Percentiles rank a stretch among this genome's conserved stretches.
Evolutionary conservation across 495 filamentous ascomycete species (phyloP).

Genomic region (Glonium stellatum): DNA sequence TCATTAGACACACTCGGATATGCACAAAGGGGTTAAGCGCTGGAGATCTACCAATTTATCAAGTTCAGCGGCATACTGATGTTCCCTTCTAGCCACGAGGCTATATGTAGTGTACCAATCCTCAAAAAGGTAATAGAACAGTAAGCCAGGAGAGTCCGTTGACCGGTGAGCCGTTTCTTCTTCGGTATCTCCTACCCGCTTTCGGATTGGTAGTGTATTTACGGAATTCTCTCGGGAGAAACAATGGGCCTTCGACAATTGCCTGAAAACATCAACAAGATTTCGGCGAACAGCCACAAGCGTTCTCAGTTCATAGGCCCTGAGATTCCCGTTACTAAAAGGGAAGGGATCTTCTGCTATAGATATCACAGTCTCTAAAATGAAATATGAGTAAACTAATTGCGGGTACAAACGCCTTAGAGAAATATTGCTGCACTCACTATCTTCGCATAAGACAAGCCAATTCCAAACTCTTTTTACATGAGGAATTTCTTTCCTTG

Average conservation of each 20-base stretch:
- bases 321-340: constrained; percentile 27
- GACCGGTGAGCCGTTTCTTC: constrained; percentile 37
- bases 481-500: constrained; percentile 45
- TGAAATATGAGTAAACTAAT: neutral
- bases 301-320: constrained; percentile 36
- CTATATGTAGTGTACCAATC: constrained; percentile 70
- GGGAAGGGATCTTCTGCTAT: constrained; percentile 67
- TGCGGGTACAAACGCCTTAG: constrained; percentile 18
- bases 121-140: constrained; percentile 85
- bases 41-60: constrained; percentile 47
- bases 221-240: constrained; percentile 25
- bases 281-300: constrained; percentile 59
- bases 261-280: constrained; percentile 61
- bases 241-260: constrained; percentile 52
- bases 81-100: constrained; percentile 54
- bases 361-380: constrained; percentile 60
- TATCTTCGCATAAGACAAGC: constrained; percentile 75
- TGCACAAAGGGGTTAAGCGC: neutral
- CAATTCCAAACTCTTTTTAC: constrained; percentile 68
- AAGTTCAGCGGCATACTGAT: constrained; percentile 53
- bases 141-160: constrained; percentile 58
- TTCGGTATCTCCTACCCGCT: constrained; percentile 30
- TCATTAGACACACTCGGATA: constrained; percentile 1
- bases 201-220: constrained; percentile 32
- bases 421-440: constrained; percentile 21